Evolutionary conservation across 164 flowering plant species (phyloP).

Genomic region (Macadamia tetraphylla): DNA sequence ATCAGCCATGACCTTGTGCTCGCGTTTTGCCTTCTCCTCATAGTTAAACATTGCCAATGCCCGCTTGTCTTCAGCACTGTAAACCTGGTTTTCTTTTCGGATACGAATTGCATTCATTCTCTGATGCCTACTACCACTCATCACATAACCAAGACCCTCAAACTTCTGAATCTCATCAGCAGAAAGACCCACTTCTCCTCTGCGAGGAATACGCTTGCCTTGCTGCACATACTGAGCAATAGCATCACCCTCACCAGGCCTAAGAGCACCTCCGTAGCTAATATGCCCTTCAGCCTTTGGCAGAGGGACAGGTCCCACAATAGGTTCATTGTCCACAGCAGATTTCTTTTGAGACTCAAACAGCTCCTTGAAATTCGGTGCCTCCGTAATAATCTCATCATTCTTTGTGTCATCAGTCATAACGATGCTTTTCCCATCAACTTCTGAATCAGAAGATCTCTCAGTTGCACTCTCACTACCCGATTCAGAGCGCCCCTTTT

Average conservation of each 20-base stretch:
- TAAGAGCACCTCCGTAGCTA: conserved; percentile 96
- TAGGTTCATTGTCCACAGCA: conserved; percentile 53
- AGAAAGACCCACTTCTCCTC: conserved; percentile 96
- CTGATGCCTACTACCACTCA: conserved; percentile 99
- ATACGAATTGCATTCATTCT: conserved; percentile 99
- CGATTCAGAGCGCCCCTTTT: conserved; percentile 25
- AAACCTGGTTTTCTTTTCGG: conserved; percentile 97
- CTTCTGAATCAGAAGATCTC: conserved; percentile 18
- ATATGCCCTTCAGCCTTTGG: conserved; percentile 97
- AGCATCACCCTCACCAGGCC: conserved; percentile 99
- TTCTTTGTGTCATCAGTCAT: conserved; percentile 22
- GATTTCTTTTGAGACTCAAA: conserved; percentile 71
- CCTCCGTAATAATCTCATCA: conserved; percentile 40
- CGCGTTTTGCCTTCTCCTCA: conserved; percentile 90
- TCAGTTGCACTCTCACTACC: conserved; percentile 5
- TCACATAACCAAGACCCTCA: conserved; percentile 91
- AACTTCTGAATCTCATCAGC: conserved; percentile 95
- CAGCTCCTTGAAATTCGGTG: conserved; percentile 65
- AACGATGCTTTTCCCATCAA: conserved; percentile 19
- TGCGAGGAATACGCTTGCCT: conserved; percentile 95
- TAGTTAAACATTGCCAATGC: conserved; percentile 92
- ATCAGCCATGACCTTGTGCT: conserved; percentile 97
- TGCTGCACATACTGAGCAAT: conserved; percentile 98
- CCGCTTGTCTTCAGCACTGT: conserved; percentile 94
- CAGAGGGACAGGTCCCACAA: conserved; percentile 86